phyloP scores from a whole-genome alignment of 2,329 filamentous ascomycete genomes.

The Talaromyces albobiverticillius region DNA sequence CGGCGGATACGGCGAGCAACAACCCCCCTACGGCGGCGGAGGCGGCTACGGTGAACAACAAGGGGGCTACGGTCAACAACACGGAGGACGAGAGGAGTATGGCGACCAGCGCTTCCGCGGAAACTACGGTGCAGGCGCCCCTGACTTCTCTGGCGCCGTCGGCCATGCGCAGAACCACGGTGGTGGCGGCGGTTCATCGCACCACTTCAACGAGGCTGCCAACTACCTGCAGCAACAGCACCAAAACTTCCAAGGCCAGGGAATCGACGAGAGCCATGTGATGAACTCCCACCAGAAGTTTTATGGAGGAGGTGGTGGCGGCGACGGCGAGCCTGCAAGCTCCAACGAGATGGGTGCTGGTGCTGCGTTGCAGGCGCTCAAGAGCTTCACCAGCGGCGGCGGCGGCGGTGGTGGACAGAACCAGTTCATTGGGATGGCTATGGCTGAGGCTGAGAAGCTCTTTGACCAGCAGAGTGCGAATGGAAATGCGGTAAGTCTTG shows the following conservation, averaged over 20 bases:
- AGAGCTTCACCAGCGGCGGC: constrained; percentile 63
- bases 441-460: constrained; percentile 81
- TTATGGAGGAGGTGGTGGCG: constrained; percentile 56
- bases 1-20: constrained; percentile 16
- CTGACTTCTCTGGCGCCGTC: constrained; percentile 18
- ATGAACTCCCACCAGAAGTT: constrained; percentile 72
- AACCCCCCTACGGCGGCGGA: constrained; percentile 16
- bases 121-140: constrained; percentile 10
- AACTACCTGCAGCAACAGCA: constrained; percentile 54
- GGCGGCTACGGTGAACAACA: constrained; percentile 16
- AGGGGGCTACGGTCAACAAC: constrained; percentile 13
- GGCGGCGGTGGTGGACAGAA: constrained; percentile 60
- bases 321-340: constrained; percentile 45
- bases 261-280: constrained; percentile 63
- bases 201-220: constrained; percentile 57
- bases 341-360: constrained; percentile 41
- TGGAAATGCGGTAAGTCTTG: constrained; percentile 52
- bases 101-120: constrained; percentile 15
- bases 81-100: not conserved
- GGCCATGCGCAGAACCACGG: constrained; percentile 55
- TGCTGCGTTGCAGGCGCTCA: constrained; percentile 60
- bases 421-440: constrained; percentile 78
- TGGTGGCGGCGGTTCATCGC: constrained; percentile 39
- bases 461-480: constrained; percentile 59
- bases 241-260: constrained; percentile 45